Conservation (phyloP, 2,329 filamentous ascomycete species). For the Huntiella savannae region DNA sequence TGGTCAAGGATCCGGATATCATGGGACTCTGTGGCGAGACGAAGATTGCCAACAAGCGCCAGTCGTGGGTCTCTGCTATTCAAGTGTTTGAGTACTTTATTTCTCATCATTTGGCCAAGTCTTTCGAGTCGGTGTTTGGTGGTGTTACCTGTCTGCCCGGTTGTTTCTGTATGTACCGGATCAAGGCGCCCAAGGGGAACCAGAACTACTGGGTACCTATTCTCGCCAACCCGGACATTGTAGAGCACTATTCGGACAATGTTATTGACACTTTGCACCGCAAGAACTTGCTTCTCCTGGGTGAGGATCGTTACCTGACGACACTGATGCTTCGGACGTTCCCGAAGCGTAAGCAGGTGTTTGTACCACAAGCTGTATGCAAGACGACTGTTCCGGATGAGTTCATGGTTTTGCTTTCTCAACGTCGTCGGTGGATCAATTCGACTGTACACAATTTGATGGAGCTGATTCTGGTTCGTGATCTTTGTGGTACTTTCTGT, state of each 20-base stretch:
- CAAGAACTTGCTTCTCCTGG: slow-evolving; percentile 82
- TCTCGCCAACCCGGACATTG: slow-evolving; percentile 91
- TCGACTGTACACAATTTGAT: slow-evolving; percentile 97
- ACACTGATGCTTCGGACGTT: slow-evolving; percentile 98
- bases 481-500: slow-evolving; percentile 96
- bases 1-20: slow-evolving; percentile 97
- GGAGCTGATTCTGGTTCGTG: slow-evolving; percentile 86
- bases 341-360: slow-evolving; percentile 96
- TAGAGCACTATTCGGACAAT: slow-evolving; percentile 98
- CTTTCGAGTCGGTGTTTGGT: slow-evolving; percentile 95
- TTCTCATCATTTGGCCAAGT: slow-evolving; percentile 90
- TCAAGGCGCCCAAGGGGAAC: slow-evolving; percentile 94
- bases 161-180: slow-evolving; percentile 99
- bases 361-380: slow-evolving; percentile 95
- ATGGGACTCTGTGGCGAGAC: slow-evolving; percentile 98
- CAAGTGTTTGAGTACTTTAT: slow-evolving; percentile 99
- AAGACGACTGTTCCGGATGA: slow-evolving; percentile 91
- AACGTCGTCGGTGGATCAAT: slow-evolving; percentile 97
- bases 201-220: slow-evolving; percentile 99
- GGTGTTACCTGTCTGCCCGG: slow-evolving; percentile 96
- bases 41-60: slow-evolving; percentile 96
- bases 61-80: slow-evolving; percentile 90
- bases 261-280: slow-evolving; percentile 96
- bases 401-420: slow-evolving; percentile 82
- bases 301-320: slow-evolving; percentile 86